Evolutionary conservation across 257 asterid species (phyloP), one percentile per base, ranked within the genome.

Genomic region (Phtheirospermum japonicum): DNA sequence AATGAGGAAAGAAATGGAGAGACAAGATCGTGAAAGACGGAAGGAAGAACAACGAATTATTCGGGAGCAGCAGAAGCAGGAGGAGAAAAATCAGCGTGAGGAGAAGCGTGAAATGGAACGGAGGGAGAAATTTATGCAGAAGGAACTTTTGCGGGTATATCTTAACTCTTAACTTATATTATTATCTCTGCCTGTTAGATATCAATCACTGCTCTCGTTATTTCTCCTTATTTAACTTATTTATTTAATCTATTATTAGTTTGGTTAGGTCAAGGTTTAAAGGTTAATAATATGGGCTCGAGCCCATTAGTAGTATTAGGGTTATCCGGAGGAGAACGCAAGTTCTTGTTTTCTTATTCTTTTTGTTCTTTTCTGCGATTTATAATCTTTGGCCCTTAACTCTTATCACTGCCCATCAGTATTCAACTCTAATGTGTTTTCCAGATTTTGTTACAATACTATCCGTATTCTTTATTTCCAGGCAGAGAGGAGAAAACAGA

Each of bases 101-200:
- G 97, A 93, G 74, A 87, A 54, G 76, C 99, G 97, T 77, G 99
- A 93, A 81, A 81, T 87, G 92, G 97, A 89, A 75, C 81, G 99
- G 70, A 81, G 97, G 75, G 96, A 93, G 73, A 93, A 66, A 67
- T 85, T 87, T 71, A 73, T 93, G 95, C 96, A 93, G 76, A 93
- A 67, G 76, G 99, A 93, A 71, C 86, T 81, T 59, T 54, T 89
- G 71, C 80, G 83, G 67, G 99, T 84, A 75, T 61, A 32, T 70
- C 69, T 78, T 3, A 23, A 23, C 28, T 23, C 28, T n/a, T 59
- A 57, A 23, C 67, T 36, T 26, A 43, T 48, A 39, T 7, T 46
- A 11, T 5, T 26, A 14, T 48, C 13, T 61, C 43, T 57, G 53
- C n/a, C n/a, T n/a, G n/a, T n/a, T n/a, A n/a, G n/a, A n/a, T n/a